Percentiles rank a stretch among this genome's conserved stretches.
phyloP scores from a whole-genome alignment of 257 asterid genomes.

The Salvia rosmarinus region DNA sequence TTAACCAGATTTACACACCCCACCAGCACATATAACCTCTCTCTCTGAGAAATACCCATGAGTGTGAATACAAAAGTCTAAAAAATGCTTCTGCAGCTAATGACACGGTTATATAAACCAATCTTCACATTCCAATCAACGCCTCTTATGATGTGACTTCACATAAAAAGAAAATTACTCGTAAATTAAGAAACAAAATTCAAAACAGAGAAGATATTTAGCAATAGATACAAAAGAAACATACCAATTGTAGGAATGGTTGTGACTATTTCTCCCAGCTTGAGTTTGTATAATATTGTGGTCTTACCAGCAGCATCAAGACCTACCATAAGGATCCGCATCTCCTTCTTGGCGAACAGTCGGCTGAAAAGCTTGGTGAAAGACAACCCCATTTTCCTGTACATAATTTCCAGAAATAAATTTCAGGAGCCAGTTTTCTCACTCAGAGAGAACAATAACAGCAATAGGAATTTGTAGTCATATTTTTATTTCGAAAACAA shows the following conservation, averaged over 20 bases:
- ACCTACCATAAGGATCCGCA: slow-evolving; percentile 86
- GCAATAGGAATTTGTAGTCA: neutral
- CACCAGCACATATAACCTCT: no score
- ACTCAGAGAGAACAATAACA: neutral
- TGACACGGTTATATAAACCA: no score
- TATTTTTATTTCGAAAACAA: no score
- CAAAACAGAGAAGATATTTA: no score
- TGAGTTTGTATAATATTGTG: slow-evolving; percentile 77
- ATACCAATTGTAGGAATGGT: slow-evolving; percentile 80
- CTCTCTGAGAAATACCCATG: no score
- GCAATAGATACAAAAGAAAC: slow-evolving; percentile 14
- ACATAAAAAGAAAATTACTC: no score
- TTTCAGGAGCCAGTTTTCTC: neutral
- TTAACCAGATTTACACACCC: no score
- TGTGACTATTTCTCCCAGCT: slow-evolving; percentile 82
- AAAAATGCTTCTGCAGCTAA: no score
- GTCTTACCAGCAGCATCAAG: slow-evolving; percentile 92
- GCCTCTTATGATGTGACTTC: no score
- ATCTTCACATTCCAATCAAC: no score
- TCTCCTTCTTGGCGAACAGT: slow-evolving; percentile 79
- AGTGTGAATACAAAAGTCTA: no score
- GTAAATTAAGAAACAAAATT: no score
- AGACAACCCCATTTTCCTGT: slow-evolving; percentile 73
- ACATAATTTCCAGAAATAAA: slow-evolving; percentile 15
- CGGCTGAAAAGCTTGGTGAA: slow-evolving; percentile 78